Evolutionary conservation across 2,329 filamentous ascomycete species (phyloP), one percentile per base, ranked within the genome.

Genomic region (Sclerotinia borealis): DNA sequence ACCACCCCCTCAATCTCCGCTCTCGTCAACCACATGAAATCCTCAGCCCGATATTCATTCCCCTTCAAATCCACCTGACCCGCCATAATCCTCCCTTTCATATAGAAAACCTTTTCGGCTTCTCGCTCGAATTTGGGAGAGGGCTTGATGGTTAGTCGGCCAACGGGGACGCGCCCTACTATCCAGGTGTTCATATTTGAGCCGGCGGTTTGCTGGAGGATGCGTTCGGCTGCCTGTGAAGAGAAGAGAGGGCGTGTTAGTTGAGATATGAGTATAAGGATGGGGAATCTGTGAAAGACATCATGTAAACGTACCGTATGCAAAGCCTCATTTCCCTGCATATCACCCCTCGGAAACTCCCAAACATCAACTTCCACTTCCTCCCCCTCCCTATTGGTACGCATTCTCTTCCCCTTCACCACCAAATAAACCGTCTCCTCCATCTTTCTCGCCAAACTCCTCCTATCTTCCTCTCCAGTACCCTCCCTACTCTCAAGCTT

Each of bases 111-210:
- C 83, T 96, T 97, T 73, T 89, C 84, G 61, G 91, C 92, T 63
- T 82, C 77, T 68, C 75, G 70, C 64, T 76, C 72, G 51, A 81
- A 71, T 2, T 64, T 27, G 37, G 75, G 75, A 73, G 81, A 77
- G 70, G 82, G 81, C 67, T 85, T 79, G 66, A 79, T 79, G 69
- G 90, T 81, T 72, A 90, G 79, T 78, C 97, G 90, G 31, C 93
- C 93, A 64, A 97, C 84, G 13, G 95, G 95, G 64, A 90, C 89
- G 71, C 92, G 92, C 65, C 92, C 93, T 59, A 99, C 90, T 70
- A 98, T 85, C 93, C 95, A 99, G 62, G 92, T 97, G 80, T 98
- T 98, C 93, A 99, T 98, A 82, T 99, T 96, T 66, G 90, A 79
- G 64, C 95, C 95, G 11, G 89, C 92, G 4, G 91, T 81, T 71